Evolutionary conservation across 2,329 filamentous ascomycete genomes (phyloP).

Genomic region (Stromatinia cepivora): DNA sequence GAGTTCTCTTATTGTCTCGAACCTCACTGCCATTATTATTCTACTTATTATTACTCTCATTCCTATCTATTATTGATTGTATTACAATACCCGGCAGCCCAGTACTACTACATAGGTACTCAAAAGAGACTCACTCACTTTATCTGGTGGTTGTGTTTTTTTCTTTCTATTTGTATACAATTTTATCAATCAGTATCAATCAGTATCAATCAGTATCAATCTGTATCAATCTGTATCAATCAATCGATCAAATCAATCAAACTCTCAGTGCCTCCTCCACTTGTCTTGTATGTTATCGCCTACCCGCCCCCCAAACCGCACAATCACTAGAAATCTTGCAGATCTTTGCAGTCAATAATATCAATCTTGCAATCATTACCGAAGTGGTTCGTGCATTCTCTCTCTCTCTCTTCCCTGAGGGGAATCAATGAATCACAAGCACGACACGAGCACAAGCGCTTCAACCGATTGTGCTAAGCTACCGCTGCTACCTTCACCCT

Average conservation of each 20-base stretch:
- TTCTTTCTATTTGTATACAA: background rate
- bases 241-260: background rate
- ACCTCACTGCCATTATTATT: background rate
- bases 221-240: background rate
- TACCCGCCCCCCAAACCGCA: background rate
- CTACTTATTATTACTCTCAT: background rate
- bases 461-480: conserved; percentile 29
- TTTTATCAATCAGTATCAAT: background rate
- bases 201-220: background rate
- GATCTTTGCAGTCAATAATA: too few species aligned
- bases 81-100: background rate
- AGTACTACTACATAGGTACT: background rate
- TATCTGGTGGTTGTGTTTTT: background rate
- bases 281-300: too few species aligned
- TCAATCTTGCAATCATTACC: conserved; percentile 10
- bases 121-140: background rate
- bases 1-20: conserved; percentile 5
- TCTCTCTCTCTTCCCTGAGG: background rate
- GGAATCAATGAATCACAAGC: background rate
- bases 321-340: background rate
- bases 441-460: conserved; percentile 27
- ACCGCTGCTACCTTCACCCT: conserved; percentile 14
- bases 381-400: conserved; percentile 11
- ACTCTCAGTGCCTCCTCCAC: background rate
- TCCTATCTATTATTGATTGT: background rate